These are phyloP conservation scores for Globisporangium irregulare DNA, from an alignment of 352 stramenopile species.

Conservation along the genomic window DNA sequence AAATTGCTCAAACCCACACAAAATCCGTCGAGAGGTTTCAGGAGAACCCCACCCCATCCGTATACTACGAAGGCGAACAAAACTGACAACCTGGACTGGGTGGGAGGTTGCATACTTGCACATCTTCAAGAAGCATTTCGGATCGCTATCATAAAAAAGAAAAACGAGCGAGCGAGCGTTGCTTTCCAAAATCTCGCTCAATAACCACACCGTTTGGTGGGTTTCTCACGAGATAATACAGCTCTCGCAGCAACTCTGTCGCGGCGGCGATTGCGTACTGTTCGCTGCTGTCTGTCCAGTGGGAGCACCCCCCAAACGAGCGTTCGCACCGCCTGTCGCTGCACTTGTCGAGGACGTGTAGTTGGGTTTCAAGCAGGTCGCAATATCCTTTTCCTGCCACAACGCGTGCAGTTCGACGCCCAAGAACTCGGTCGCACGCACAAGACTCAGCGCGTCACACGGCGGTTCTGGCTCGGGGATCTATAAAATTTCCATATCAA, in stretches of 20 bases:
- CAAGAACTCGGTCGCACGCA: slow-evolving; percentile 40
- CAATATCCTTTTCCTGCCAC: slow-evolving; percentile 49
- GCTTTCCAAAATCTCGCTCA: background rate
- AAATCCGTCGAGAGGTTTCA: too few species aligned
- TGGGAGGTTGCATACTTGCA: too few species aligned
- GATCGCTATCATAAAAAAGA: too few species aligned
- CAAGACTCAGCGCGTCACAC: slow-evolving; percentile 46
- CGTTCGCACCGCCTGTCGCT: background rate
- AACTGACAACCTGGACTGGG: too few species aligned
- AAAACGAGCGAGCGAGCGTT: too few species aligned
- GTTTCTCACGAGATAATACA: slow-evolving; percentile 36
- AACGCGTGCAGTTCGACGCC: slow-evolving; percentile 30
- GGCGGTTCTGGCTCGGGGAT: slow-evolving; percentile 44
- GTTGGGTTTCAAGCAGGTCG: slow-evolving; percentile 37
- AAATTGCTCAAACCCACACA: too few species aligned
- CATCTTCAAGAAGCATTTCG: too few species aligned
- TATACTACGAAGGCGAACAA: too few species aligned
- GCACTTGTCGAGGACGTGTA: slow-evolving; percentile 6
- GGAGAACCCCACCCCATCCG: too few species aligned
- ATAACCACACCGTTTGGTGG: background rate
- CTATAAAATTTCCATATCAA: slow-evolving; percentile 13
- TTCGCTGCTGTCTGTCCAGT: background rate
- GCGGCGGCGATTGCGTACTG: slow-evolving; percentile 4
- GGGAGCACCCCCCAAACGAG: background rate
- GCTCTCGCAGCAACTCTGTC: slow-evolving; percentile 37